These are phyloP conservation scores for Phytophthora constricta DNA, from an alignment of 352 stramenopile genomes.

Conservation along the genomic window DNA sequence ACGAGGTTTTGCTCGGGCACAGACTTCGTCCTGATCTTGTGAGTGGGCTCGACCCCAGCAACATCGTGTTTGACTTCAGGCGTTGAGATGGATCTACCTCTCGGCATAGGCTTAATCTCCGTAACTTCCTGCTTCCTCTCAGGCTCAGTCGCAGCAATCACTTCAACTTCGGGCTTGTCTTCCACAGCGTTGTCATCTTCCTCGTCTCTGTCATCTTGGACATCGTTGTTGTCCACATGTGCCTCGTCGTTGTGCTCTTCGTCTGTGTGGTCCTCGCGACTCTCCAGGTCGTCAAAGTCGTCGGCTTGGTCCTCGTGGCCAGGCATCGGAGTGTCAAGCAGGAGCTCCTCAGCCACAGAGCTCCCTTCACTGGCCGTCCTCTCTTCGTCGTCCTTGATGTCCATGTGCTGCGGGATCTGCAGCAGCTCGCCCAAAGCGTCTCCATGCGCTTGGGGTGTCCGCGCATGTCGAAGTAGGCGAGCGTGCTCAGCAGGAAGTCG, in stretches of 20 bases:
- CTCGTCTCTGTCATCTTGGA: constrained; percentile 1
- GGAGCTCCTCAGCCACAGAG: constrained; percentile 36
- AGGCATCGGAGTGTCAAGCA: constrained; percentile 32
- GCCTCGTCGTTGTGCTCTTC: constrained; percentile 12
- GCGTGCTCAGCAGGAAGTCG: constrained; percentile 61
- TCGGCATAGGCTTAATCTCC: background rate
- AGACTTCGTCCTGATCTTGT: background rate
- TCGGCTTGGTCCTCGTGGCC: constrained; percentile 12
- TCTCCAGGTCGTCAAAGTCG: background rate
- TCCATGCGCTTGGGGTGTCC: constrained; percentile 47
- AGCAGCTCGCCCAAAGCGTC: constrained; percentile 63
- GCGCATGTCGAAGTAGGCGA: constrained; percentile 61
- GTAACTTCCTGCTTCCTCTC: constrained; percentile 21
- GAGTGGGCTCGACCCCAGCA: background rate
- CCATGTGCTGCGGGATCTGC: constrained; percentile 50
- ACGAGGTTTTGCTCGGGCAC: background rate
- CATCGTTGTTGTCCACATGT: constrained; percentile 10
- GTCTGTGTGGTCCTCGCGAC: constrained; percentile 18
- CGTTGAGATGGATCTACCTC: background rate
- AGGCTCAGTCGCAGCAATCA: background rate
- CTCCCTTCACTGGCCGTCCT: constrained; percentile 44
- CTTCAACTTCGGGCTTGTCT: constrained; percentile 8
- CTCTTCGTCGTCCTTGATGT: constrained; percentile 36
- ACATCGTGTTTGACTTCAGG: constrained; percentile 12
- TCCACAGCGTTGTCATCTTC: constrained; percentile 19